A percentile compares a stretch with the other conserved stretches of the same genome.
Conservation (phyloP, 2,329 filamentous ascomycete species). For the Saccharata proteae region DNA sequence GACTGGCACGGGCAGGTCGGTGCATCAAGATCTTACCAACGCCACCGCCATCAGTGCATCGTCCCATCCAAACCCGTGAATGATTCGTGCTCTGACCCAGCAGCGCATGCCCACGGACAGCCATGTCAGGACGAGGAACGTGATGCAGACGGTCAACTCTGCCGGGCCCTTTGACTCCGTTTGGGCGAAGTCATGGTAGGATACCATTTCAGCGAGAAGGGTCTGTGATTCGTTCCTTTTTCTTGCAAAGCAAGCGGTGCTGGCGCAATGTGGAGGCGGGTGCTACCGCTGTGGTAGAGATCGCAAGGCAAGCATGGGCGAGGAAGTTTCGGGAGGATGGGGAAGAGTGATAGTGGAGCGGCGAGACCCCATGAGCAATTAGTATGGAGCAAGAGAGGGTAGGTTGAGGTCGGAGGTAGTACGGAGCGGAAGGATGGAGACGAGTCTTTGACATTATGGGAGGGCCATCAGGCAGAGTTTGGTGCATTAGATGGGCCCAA, state of each 20-base stretch:
- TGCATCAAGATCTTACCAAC: conserved; percentile 16
- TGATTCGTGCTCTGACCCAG: conserved; percentile 28
- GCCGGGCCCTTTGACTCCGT: conserved; percentile 14
- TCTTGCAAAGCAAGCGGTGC: neutral
- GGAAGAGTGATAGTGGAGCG: no score
- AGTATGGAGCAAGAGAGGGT: no score
- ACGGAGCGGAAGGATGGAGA: no score
- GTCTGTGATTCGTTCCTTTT: no score
- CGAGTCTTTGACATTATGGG: no score
- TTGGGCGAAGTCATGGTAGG: conserved; percentile 5
- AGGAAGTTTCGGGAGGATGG: no score
- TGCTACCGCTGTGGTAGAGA: no score
- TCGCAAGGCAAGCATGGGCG: no score
- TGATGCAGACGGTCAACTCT: conserved; percentile 16
- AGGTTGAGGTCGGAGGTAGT: no score
- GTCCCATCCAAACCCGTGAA: conserved; percentile 32
- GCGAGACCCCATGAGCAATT: no score
- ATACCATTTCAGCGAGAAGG: neutral
- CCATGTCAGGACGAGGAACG: conserved; percentile 26
- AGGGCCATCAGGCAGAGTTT: no score
- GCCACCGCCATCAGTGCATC: conserved; percentile 30
- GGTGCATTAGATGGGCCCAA: no score
- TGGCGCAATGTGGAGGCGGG: neutral
- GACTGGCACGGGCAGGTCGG: neutral
- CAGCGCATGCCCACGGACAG: conserved; percentile 25